phyloP scores from a whole-genome alignment of 2,329 filamentous ascomycete species.

The Penicillium paneum region DNA sequence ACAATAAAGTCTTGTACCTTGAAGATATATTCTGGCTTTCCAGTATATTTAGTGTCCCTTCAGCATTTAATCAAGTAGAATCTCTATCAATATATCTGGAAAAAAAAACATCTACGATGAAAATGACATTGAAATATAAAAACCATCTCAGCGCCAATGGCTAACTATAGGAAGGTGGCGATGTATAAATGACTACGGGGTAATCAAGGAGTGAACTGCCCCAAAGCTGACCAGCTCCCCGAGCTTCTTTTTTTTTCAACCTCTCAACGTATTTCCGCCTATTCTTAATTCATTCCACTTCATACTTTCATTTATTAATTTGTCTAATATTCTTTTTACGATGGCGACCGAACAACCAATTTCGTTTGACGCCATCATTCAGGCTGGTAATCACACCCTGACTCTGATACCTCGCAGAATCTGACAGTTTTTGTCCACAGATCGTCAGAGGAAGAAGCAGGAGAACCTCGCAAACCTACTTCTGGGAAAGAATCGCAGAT shows the following conservation, averaged over 20 bases:
- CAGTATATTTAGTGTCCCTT: neutral
- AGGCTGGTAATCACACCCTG: conserved; percentile 42
- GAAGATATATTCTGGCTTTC: neutral
- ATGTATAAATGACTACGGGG: neutral
- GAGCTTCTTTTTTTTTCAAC: conserved; percentile 14
- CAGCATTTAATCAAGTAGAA: neutral
- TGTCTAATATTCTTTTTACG: conserved; percentile 4
- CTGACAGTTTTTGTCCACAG: conserved; percentile 29
- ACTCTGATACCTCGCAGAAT: conserved; percentile 4
- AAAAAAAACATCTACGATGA: neutral
- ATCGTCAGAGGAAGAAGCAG: conserved; percentile 54
- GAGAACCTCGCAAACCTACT: conserved; percentile 59
- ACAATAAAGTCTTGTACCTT: neutral
- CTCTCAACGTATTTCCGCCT: neutral
- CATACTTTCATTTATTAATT: neutral
- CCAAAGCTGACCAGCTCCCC: conserved; percentile 6
- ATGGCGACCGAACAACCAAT: conserved; percentile 40
- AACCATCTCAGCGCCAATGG: neutral
- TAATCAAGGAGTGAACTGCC: neutral
- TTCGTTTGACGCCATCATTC: conserved; percentile 53
- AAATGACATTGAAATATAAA: neutral
- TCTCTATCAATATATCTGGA: neutral
- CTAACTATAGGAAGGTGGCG: neutral
- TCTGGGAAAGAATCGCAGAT: conserved; percentile 53
- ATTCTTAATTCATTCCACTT: neutral